A percentile compares a stretch with the other conserved stretches of the same genome.
Evolutionary conservation across 768 basidiomycete genomes (phyloP).

Genomic region (Lactarius pseudohatsudake): DNA sequence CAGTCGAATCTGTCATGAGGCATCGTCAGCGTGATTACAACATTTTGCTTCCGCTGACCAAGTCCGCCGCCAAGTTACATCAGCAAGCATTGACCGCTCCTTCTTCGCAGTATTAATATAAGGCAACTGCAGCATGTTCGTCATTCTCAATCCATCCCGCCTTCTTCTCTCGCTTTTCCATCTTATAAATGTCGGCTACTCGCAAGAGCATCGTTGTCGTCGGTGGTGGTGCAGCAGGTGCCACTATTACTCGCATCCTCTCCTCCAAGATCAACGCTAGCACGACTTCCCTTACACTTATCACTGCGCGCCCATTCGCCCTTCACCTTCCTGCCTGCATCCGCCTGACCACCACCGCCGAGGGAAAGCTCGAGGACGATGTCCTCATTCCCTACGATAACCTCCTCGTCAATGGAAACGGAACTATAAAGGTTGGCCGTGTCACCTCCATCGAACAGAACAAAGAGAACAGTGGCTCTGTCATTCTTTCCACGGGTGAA

Average conservation of each 20-base stretch:
- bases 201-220: constrained; percentile 47
- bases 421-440: constrained; percentile 24
- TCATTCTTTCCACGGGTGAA: constrained; percentile 20
- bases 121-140: constrained; percentile 3
- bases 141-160: not conserved
- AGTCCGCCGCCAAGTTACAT: constrained; percentile 4
- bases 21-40: not conserved
- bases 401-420: constrained; percentile 23
- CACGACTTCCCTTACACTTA: constrained; percentile 52
- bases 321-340: constrained; percentile 51
- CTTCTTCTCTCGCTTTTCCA: not conserved
- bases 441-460: constrained; percentile 19
- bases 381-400: constrained; percentile 25
- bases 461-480: constrained; percentile 16
- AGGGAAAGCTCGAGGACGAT: constrained; percentile 38
- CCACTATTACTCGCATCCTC: constrained; percentile 46
- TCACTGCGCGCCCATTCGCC: constrained; percentile 52
- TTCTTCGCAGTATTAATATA: not conserved
- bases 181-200: constrained; percentile 10
- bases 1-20: not conserved
- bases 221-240: constrained; percentile 59
- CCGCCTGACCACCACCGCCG: constrained; percentile 51
- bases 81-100: not conserved
- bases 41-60: not conserved
- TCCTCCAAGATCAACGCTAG: constrained; percentile 49